phyloP scores from a whole-genome alignment of 2,329 filamentous ascomycete species.

The Ophiognomonia clavigignenti-juglandacearum region DNA sequence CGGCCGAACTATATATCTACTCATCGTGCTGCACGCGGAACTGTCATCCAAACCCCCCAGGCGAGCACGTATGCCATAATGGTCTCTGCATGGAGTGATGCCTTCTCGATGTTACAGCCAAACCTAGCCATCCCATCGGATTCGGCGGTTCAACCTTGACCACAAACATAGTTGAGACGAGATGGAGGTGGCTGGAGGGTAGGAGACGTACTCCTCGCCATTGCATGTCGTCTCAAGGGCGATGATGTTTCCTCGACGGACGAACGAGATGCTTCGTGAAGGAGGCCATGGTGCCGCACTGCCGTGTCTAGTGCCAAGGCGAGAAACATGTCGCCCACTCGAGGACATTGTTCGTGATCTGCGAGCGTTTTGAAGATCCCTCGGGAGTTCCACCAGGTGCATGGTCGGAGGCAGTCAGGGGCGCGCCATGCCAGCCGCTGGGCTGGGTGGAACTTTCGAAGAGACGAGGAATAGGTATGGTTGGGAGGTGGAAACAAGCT shows the following conservation, averaged over 20 bases:
- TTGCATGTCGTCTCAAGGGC: background rate
- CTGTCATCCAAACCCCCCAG: background rate
- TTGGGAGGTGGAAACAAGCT: slow-evolving; percentile 5
- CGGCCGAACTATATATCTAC: slow-evolving; percentile 1
- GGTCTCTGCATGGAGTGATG: background rate
- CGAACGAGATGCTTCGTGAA: background rate
- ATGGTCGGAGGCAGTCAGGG: background rate
- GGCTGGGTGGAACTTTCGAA: background rate
- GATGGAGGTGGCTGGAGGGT: background rate
- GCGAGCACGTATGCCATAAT: background rate
- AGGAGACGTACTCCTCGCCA: background rate
- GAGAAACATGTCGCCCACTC: background rate
- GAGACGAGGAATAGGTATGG: background rate
- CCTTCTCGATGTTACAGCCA: background rate
- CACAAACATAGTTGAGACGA: slow-evolving; percentile 5
- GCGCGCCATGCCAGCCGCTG: too few relatives aligned
- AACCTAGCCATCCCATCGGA: background rate
- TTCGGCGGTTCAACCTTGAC: background rate
- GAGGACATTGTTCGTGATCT: background rate
- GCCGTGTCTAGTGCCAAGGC: background rate
- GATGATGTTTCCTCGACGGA: slow-evolving; percentile 3
- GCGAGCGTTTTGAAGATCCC: slow-evolving; percentile 1
- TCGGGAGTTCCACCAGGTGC: background rate
- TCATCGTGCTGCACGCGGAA: too few relatives aligned
- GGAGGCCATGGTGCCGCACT: background rate